phyloP scores from a whole-genome alignment of 2,329 filamentous ascomycete genomes.

The Drechmeria coniospora region DNA sequence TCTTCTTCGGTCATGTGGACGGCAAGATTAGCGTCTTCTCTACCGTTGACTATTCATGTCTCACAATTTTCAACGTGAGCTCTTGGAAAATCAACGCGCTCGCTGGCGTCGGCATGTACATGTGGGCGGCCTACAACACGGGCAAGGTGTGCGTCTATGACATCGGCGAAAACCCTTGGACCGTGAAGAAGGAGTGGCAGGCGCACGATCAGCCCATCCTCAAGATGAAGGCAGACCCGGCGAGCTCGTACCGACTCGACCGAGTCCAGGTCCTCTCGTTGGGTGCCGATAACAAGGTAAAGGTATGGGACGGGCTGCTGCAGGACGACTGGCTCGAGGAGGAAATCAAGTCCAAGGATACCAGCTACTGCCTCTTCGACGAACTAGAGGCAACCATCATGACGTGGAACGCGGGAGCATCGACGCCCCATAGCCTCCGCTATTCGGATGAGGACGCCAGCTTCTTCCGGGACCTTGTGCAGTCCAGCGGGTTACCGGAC shows the following conservation, averaged over 20 bases:
- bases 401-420: conserved; percentile 97
- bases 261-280: conserved; percentile 73
- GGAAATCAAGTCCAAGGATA: conserved; percentile 72
- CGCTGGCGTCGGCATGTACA: conserved; percentile 60
- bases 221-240: conserved; percentile 60
- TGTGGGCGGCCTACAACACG: conserved; percentile 92
- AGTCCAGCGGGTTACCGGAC: conserved; percentile 65
- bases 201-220: conserved; percentile 75
- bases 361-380: conserved; percentile 72
- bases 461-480: conserved; percentile 71
- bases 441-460: conserved; percentile 52
- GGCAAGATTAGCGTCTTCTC: conserved; percentile 94
- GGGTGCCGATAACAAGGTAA: conserved; percentile 72
- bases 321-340: conserved; percentile 90
- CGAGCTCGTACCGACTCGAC: conserved; percentile 73
- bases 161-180: conserved; percentile 67
- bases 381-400: conserved; percentile 67
- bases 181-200: conserved; percentile 84
- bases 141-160: conserved; percentile 93
- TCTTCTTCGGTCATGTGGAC: conserved; percentile 85
- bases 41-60: conserved; percentile 55
- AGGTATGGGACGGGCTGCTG: conserved; percentile 82
- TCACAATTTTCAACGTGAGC: conserved; percentile 74
- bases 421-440: conserved; percentile 70
- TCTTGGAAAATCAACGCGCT: conserved; percentile 90